Base-by-base conservation (phyloP, 495 filamentous ascomycete genomes). In the Neurospora cerealis region DNA sequence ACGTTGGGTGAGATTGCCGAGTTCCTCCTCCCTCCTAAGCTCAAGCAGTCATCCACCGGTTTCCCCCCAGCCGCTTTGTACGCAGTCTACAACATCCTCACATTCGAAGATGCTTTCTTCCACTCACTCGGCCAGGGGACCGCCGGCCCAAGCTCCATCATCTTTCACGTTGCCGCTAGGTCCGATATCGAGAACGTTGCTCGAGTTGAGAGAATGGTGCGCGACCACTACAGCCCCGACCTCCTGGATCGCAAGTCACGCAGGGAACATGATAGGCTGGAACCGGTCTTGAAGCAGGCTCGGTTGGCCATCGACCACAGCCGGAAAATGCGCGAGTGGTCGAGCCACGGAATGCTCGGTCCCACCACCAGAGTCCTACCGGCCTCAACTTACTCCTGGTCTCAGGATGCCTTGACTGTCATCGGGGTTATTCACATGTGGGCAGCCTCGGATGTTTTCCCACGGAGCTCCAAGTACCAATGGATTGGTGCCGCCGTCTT, bases 361-460 rank as follows among this genome's bases (percentile, higher is more conserved):
- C 87, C 83, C 44, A 80, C 70, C 60, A 83, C 80, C 71, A 76
- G 80, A 42, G 74, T 36, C 37, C 34, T 17, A 11, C 78, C 72
- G 75, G 48, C 40, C 34, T 69, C 15, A 6, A 73, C 9, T 81
- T 34, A 66, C 79, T 9, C 72, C 66, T 88, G 72, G 88, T 84
- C 76, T 15, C 62, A 79, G 4, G 74, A 81, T 15, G 91, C 93
- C 71, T 80, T 82, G 69, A 80, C 81, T 21, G 88, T 97, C 24
- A 83, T 97, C 21, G 80, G 87, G 37, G 97, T 91, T 74, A 82
- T 97, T 28, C 88, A 93, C 75, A 81, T 89, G 5, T 96, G 92
- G 86, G 86, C 89, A 73, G 84, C 86, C 32, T 85, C 85, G 48
- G 83, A 84, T 42, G 84, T 85, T 70, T 87, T 92, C 44, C 76